A percentile compares a stretch with the other conserved stretches of the same genome.
Evolutionary conservation across 129 eudicot genomes (phyloP).

Genomic region (Silybum marianum): DNA sequence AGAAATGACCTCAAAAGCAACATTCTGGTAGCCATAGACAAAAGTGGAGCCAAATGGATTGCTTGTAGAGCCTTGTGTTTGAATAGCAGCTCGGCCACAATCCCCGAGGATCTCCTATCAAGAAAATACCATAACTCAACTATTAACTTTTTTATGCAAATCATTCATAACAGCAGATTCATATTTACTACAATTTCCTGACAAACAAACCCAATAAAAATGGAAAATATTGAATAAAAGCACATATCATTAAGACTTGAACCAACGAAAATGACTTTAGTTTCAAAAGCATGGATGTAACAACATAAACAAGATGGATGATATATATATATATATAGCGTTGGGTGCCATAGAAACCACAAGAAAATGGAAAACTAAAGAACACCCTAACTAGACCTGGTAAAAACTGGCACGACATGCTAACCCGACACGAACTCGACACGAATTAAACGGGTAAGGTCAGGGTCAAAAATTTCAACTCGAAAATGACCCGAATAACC

Average conservation of each 20-base stretch:
- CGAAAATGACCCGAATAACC: too few relatives aligned
- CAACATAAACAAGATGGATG: background rate
- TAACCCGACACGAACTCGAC: too few relatives aligned
- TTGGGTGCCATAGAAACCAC: background rate
- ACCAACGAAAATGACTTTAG: background rate
- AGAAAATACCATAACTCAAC: background rate
- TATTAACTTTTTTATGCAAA: background rate
- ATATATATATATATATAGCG: background rate
- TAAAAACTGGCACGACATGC: too few relatives aligned
- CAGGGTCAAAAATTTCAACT: too few relatives aligned
- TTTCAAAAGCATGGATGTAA: background rate
- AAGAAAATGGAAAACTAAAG: background rate
- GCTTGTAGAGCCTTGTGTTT: conserved; percentile 89
- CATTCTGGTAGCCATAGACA: conserved; percentile 93
- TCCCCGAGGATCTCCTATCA: conserved; percentile 87
- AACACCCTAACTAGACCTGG: too few relatives aligned
- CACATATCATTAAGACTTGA: background rate
- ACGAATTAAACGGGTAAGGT: too few relatives aligned
- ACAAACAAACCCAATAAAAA: background rate
- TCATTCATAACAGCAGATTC: background rate
- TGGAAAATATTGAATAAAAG: background rate
- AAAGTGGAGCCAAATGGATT: conserved; percentile 96
- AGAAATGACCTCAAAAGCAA: conserved; percentile 83
- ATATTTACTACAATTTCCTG: background rate
- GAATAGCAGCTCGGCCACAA: conserved; percentile 92